Conservation (phyloP, 208 protist genomes). For the Crithidia expoeki region DNA sequence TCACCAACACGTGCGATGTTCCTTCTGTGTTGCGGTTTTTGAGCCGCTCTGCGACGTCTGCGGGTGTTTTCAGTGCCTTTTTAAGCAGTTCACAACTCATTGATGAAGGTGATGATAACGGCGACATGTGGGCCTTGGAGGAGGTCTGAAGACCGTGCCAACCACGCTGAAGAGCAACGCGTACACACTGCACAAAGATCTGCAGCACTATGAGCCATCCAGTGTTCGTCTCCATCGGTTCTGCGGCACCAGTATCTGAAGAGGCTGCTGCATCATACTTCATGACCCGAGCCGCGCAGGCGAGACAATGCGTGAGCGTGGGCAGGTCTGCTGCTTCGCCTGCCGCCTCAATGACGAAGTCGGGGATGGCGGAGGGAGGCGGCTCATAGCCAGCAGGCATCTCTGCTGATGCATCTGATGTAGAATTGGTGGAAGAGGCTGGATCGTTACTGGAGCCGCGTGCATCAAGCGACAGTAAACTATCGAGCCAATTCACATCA, state of each 20-base stretch:
- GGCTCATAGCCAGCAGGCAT: background rate
- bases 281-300: background rate
- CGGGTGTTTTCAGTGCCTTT: background rate
- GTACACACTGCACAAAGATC: conserved; percentile 29
- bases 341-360: conserved; percentile 36
- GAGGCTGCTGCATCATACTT: background rate
- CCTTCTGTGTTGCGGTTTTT: background rate
- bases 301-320: conserved; percentile 22
- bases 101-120: no score
- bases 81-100: no score
- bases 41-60: background rate
- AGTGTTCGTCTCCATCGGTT: background rate
- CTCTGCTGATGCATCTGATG: background rate
- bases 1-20: background rate
- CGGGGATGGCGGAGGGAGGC: conserved; percentile 3
- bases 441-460: no score
- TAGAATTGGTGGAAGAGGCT: background rate
- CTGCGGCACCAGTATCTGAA: background rate
- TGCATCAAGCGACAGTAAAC: no score
- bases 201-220: conserved; percentile 21
- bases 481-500: no score
- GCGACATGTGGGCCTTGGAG: background rate
- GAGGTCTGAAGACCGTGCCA: conserved; percentile 12
- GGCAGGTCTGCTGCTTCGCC: conserved; percentile 27
- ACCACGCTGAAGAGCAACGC: conserved; percentile 20